Percentiles rank a stretch among this genome's conserved stretches.
Conservation (phyloP, 768 basidiomycete species). For the Hericium rajendrae region DNA sequence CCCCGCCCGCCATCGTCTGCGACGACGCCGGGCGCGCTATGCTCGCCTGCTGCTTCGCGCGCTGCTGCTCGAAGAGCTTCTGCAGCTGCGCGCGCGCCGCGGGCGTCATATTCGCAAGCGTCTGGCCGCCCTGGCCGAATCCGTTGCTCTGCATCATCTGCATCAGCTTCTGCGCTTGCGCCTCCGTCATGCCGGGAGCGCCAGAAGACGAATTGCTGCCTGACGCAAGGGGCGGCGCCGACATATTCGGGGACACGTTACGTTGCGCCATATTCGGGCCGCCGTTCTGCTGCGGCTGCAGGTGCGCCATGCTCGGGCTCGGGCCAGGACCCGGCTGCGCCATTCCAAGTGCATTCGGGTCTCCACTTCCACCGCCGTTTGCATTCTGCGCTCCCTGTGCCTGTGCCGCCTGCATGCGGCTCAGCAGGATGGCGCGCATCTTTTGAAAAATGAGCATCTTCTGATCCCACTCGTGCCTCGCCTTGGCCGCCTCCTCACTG, state of each 20-base stretch:
- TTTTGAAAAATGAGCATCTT: neutral
- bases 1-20: neutral
- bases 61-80: conserved; percentile 9
- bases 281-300: neutral
- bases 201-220: neutral
- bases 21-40: neutral
- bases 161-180: neutral
- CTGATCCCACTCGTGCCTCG: neutral
- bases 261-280: neutral
- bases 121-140: neutral
- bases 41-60: conserved; percentile 1
- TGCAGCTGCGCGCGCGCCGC: conserved; percentile 9
- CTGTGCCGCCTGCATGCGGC: conserved; percentile 1
- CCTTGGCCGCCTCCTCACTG: neutral
- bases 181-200: neutral
- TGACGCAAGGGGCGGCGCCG: too few relatives aligned
- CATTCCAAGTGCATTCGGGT: too few relatives aligned
- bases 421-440: neutral
- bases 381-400: neutral
- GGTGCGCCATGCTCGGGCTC: neutral
- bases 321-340: neutral
- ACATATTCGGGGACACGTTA: neutral
- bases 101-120: conserved; percentile 2
- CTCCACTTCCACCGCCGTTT: too few relatives aligned
- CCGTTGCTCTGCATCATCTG: neutral